Evolutionary conservation across 192 early-diverging fungal species (phyloP).

Genomic region (Glomus cerebriforme): DNA sequence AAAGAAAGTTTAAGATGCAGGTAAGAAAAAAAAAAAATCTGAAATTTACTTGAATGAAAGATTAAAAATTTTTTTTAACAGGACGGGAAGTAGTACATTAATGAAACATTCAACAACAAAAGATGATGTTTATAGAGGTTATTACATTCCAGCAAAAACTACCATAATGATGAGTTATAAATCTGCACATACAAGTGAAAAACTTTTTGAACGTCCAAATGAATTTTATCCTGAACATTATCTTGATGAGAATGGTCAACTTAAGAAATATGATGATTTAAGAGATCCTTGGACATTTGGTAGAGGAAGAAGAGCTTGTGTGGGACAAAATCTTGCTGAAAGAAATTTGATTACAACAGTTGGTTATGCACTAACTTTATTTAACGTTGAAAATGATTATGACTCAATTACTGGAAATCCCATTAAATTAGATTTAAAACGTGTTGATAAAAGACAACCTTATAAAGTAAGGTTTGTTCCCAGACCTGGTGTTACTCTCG

Average conservation of each 20-base stretch:
- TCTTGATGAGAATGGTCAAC: constrained; percentile 3
- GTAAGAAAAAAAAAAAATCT: no score
- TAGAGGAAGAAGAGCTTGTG: not conserved
- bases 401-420: not conserved
- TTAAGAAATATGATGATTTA: constrained; percentile 2
- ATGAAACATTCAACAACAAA: not conserved
- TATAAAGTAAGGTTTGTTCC: not conserved
- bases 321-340: not conserved
- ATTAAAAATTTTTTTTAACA: no score
- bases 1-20: constrained; percentile 12
- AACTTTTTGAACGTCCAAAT: not conserved
- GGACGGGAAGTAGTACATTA: not conserved
- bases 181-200: not conserved
- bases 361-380: not conserved
- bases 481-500: not conserved
- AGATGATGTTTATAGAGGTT: constrained; percentile 10
- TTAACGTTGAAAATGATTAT: not conserved
- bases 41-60: no score
- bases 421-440: not conserved
- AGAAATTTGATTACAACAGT: not conserved
- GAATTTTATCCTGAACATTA: constrained; percentile 8
- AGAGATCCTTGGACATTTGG: not conserved
- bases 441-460: not conserved
- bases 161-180: not conserved
- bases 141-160: constrained; percentile 3